A percentile compares a stretch with the other conserved stretches of the same genome.
These are phyloP conservation scores for Vigna nakashimae DNA, from an alignment of 306 rosid genomes.

Conservation along the genomic window DNA sequence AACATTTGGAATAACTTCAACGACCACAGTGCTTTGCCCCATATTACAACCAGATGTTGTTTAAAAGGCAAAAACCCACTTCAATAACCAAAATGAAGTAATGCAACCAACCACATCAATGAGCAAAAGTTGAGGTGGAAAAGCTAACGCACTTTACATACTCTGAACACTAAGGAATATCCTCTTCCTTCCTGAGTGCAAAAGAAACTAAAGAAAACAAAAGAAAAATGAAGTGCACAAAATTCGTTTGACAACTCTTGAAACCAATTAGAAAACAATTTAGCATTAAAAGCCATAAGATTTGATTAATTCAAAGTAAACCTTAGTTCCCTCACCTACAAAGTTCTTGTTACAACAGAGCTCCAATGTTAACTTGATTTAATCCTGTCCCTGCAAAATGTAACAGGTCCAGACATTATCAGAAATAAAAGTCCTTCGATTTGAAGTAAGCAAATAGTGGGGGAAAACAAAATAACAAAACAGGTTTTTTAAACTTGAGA, in stretches of 20 bases:
- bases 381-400: conserved; percentile 59
- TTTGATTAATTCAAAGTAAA: conserved; percentile 46
- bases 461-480: background rate
- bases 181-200: conserved; percentile 23
- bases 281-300: conserved; percentile 43
- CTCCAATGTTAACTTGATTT: conserved; percentile 33
- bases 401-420: conserved; percentile 35
- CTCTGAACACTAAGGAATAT: conserved; percentile 36
- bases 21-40: background rate
- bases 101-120: conserved; percentile 35
- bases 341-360: conserved; percentile 5
- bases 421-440: conserved; percentile 1
- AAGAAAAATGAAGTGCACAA: conserved; percentile 6
- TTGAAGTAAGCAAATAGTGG: background rate
- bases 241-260: conserved; percentile 42
- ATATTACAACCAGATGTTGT: conserved; percentile 26
- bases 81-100: background rate
- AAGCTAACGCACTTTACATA: conserved; percentile 41
- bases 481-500: background rate
- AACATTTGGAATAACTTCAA: background rate
- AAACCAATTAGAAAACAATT: conserved; percentile 48
- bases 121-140: conserved; percentile 41
- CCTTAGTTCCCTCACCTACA: conserved; percentile 49
- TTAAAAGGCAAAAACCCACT: background rate
- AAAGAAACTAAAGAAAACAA: conserved; percentile 9